Evolutionary conservation across 1,139 yeast species (phyloP), one percentile per base, ranked within the genome.

Genomic region (Yamadazyma friedrichii): DNA sequence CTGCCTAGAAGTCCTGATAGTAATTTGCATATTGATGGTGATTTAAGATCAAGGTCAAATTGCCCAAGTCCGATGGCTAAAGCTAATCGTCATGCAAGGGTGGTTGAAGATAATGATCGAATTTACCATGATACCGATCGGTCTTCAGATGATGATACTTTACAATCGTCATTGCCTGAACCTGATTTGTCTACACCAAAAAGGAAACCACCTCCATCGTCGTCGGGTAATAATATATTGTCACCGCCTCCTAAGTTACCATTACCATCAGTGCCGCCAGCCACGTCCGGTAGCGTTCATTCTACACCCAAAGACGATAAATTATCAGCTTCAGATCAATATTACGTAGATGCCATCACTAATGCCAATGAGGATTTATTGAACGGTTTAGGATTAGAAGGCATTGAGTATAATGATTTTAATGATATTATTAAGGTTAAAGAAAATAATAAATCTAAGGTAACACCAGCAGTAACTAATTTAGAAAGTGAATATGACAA

Each of bases 41-140:
- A 57, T 10, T 41, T 46, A 4, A 49, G 49, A 27, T 46, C 56
- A 3, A 52, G 65, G 39, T 56, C 66, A 0, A 57, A 54, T 6
- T 59, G 68, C 29, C 56, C 72, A 4, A 69, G 75, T 29, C 78
- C 78, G 4, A 59, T 65, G 55, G 78, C 76, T 1, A 65, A 57
- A 47, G 71, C 65, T 4, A 72, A 72, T 44, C 60, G 78, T 41
- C 77, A 72, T 47, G 77, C 77, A 2, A 58, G 77, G 34, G 76
- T 72, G 4, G 68, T 72, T 11, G 77, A 72, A 47, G 63, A 72
- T 2, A 59, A 58, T 42, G 74, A 67, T 36, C 61, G 52, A 1
- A 56, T 39, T 11, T 39, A 39, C 12, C 38, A 27, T 31, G 40
- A 42, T 29, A 39, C 28, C 10, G 22, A 25, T 22, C 24, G 24